Evolutionary conservation across 106 monocot species (phyloP).

Genomic region (Dioscorea zingiberensis): DNA sequence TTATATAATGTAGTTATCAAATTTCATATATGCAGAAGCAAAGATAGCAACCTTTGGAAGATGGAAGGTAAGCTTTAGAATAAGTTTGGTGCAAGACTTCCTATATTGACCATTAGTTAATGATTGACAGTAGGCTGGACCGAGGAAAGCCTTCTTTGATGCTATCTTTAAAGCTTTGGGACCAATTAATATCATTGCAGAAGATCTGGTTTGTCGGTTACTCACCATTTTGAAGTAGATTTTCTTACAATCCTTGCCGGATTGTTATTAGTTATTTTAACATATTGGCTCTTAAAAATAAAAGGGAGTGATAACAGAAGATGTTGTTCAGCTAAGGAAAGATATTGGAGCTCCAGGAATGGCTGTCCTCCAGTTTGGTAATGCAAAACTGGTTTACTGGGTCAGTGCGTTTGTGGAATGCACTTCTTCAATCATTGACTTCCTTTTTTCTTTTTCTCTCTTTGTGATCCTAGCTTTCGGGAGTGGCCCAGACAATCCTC

Average conservation of each 20-base stretch:
- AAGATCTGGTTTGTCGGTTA: constrained; percentile 64
- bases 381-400: not conserved
- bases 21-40: constrained; percentile 55
- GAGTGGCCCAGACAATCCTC: constrained; percentile 71
- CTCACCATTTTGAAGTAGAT: too few relatives aligned
- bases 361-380: constrained; percentile 99
- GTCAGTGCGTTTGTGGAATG: not conserved
- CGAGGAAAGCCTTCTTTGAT: constrained; percentile 90
- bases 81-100: not conserved
- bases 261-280: too few relatives aligned
- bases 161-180: constrained; percentile 80
- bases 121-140: constrained; percentile 77
- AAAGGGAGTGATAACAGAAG: constrained; percentile 97
- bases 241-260: too few relatives aligned
- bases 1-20: constrained; percentile 2
- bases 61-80: constrained; percentile 64
- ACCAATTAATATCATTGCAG: constrained; percentile 75
- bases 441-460: not conserved
- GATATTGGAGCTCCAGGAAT: constrained; percentile 91
- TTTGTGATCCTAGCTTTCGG: constrained; percentile 51
- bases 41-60: constrained; percentile 70
- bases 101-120: constrained; percentile 4
- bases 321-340: constrained; percentile 87
- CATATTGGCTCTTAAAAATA: too few relatives aligned
- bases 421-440: not conserved